Evolutionary conservation across 768 basidiomycete species (phyloP), one percentile per base, ranked within the genome.

Genomic region (Asterophora lycoperdoides): DNA sequence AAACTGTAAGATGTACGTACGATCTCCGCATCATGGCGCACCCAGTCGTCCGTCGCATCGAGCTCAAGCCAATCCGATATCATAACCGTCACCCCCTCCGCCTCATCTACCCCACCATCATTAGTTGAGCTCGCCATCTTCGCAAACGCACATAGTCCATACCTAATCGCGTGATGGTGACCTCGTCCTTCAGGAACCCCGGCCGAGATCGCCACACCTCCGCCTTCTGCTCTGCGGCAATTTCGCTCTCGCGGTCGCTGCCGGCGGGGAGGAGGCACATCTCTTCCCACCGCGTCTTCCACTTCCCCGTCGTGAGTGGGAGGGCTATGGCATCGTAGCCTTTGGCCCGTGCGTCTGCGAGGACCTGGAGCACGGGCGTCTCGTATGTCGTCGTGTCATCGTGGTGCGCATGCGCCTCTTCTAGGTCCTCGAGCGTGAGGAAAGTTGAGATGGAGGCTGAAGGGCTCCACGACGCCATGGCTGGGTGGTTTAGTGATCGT

Each of bases 61-160:
- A 99, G 74, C 64, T 96, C 92, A 3, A 99, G 76, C 96, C 96
- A 99, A 47, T 94, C 90, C 2, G 93, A 93, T 7, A 89, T 76
- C 64, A 96, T 78, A 4, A 75, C 85, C 11, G 89, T 81, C 32
- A 88, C 70, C 20, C 76, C 76, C 51, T 86, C 83, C 8, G 83
- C 79, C 59, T 92, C 88, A 64, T 89, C 89, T 91, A 57, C 19
- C 15, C 8, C 18, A 10, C 20, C 33, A 26, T 2, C 26, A 3
- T 39, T 30, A 44, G 8, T 18, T 36, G 18, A 38, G 20, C 23
- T 23, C 23, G 6, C 23, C 23, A 23, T 29, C 23, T 8, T 42
- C 20, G 17, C 40, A n/a, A 10, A 26, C 32, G 18, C 39, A 30
- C 18, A 17, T 6, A 13, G 17, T 7, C 37, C 84, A 57, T 59